Evolutionary conservation across 768 basidiomycete genomes (phyloP).

Genomic region (Rhodotorula kratochvilovae): DNA sequence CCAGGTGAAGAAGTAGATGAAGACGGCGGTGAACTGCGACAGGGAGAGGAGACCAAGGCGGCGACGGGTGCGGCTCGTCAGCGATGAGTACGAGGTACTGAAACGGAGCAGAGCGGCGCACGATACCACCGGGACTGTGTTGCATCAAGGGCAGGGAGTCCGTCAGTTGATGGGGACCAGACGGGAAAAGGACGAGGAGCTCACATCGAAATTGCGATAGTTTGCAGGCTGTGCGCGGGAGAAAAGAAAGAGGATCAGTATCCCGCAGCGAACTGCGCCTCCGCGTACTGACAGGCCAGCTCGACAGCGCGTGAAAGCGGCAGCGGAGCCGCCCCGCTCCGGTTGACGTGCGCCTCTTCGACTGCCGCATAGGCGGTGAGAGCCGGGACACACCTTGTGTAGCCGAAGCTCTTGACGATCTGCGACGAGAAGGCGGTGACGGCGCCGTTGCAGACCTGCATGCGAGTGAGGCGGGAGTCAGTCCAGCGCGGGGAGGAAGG

Average conservation of each 20-base stretch:
- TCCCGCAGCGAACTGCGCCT: too few relatives aligned
- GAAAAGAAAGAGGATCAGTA: too few relatives aligned
- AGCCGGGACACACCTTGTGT: constrained; percentile 24
- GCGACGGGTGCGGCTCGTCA: neutral
- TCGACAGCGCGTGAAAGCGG: too few relatives aligned
- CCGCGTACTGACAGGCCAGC: too few relatives aligned
- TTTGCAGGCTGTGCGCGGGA: constrained; percentile 32
- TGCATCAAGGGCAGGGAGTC: neutral
- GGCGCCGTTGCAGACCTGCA: constrained; percentile 29
- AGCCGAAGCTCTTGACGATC: constrained; percentile 49
- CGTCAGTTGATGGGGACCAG: neutral
- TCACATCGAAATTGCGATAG: constrained; percentile 29
- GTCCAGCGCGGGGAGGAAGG: neutral
- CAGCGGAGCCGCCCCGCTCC: too few relatives aligned
- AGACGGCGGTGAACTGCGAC: constrained; percentile 42
- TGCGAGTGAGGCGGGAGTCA: neutral
- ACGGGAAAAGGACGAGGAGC: neutral
- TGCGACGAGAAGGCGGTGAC: constrained; percentile 47
- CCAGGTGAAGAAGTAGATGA: constrained; percentile 46
- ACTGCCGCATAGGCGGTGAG: too few relatives aligned
- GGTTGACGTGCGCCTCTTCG: too few relatives aligned
- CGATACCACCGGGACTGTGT: neutral
- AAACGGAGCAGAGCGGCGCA: neutral
- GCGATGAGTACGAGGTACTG: too few relatives aligned
- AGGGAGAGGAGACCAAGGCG: neutral